Conservation (phyloP, 2,329 filamentous ascomycete species). For the Ophiostoma sp. region DNA sequence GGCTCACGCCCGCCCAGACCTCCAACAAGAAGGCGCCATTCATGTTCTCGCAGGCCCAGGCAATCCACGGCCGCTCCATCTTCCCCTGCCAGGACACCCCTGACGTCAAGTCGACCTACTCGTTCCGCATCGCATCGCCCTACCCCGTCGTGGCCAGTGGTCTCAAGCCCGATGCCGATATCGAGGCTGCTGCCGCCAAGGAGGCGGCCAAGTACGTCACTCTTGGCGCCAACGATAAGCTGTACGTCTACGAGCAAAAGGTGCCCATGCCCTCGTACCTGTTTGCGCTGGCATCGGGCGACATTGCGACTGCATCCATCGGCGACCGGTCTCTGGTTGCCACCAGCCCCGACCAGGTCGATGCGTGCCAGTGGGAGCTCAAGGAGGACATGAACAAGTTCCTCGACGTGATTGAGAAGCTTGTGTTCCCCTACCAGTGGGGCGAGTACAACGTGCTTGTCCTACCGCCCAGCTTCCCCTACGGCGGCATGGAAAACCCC, state of each 20-base stretch:
- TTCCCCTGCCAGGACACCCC: slow-evolving; percentile 98
- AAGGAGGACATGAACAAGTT: slow-evolving; percentile 87
- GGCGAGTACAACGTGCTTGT: slow-evolving; percentile 92
- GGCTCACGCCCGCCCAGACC: slow-evolving; percentile 89
- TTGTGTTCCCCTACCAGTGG: slow-evolving; percentile 87
- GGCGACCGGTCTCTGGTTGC: slow-evolving; percentile 80
- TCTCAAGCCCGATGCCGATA: slow-evolving; percentile 43
- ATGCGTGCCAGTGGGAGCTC: slow-evolving; percentile 83
- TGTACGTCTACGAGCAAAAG: slow-evolving; percentile 83
- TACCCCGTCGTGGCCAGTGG: slow-evolving; percentile 91
- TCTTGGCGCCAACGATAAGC: slow-evolving; percentile 51
- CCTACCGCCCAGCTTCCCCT: slow-evolving; percentile 83
- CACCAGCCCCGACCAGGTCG: slow-evolving; percentile 80
- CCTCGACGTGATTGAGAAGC: slow-evolving; percentile 74
- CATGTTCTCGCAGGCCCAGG: slow-evolving; percentile 97
- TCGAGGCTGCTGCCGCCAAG: slow-evolving; percentile 13
- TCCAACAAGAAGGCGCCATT: slow-evolving; percentile 94
- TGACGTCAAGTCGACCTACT: slow-evolving; percentile 92
- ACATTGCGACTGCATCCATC: slow-evolving; percentile 79
- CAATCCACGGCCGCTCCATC: slow-evolving; percentile 87
- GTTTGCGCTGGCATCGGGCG: slow-evolving; percentile 84
- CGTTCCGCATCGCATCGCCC: slow-evolving; percentile 79
- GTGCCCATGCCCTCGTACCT: slow-evolving; percentile 93
- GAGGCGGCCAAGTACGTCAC: slow-evolving; percentile 35
- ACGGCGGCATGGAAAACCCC: slow-evolving; percentile 87